A percentile compares a stretch with the other conserved stretches of the same genome.
phyloP scores from a whole-genome alignment of 306 rosid species.

The Rosa chinensis region DNA sequence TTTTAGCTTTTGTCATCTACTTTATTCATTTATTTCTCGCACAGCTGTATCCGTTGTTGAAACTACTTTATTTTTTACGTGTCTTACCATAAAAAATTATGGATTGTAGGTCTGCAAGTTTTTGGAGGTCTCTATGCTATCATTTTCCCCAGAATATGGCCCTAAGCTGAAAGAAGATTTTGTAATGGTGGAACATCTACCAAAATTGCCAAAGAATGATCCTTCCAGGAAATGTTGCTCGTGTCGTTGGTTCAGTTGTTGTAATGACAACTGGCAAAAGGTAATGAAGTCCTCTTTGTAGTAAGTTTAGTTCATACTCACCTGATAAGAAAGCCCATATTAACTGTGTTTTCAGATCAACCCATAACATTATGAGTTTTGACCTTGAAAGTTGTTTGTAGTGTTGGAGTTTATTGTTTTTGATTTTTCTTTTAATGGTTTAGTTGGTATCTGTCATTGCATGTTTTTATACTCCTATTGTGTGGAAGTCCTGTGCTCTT shows the following conservation, averaged over 20 bases:
- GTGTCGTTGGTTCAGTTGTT: conserved; percentile 72
- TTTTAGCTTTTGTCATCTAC: not conserved
- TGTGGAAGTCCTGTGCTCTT: not conserved
- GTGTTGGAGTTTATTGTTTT: not conserved
- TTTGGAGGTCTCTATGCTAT: conserved; percentile 91
- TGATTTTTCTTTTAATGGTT: not conserved
- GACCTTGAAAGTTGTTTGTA: not conserved
- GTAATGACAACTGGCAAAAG: conserved; percentile 99
- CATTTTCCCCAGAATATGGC: conserved; percentile 95
- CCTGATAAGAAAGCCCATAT: not conserved
- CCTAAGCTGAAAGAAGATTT: conserved; percentile 93
- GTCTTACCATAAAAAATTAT: conserved; percentile 27
- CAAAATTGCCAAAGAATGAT: conserved; percentile 60
- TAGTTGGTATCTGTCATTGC: too few species aligned
- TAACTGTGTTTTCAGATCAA: not conserved
- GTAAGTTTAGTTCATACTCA: conserved; percentile 11
- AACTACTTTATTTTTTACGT: not conserved
- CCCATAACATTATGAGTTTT: not conserved
- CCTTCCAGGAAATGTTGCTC: conserved; percentile 73
- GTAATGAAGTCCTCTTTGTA: conserved; percentile 39
- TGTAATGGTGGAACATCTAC: conserved; percentile 94
- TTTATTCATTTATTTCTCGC: conserved; percentile 18
- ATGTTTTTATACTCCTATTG: not conserved
- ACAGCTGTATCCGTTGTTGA: not conserved
- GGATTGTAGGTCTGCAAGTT: conserved; percentile 89